A percentile compares a stretch with the other conserved stretches of the same genome.
phyloP scores from a whole-genome alignment of 805 yeast genomes.

The Saccharomyces mikatae region DNA sequence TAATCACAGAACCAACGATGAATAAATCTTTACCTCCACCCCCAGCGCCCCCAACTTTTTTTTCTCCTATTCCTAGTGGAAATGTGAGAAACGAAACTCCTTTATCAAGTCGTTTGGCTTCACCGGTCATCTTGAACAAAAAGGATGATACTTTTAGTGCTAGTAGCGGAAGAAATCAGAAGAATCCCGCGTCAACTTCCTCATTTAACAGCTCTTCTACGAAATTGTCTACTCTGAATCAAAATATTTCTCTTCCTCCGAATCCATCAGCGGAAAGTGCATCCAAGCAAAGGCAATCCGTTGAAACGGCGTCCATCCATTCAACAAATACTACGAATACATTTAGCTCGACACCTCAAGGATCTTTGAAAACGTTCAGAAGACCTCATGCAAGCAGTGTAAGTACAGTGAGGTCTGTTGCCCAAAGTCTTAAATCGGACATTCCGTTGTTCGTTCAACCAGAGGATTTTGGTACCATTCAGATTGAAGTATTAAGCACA shows the following conservation, averaged over 20 bases:
- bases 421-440: conserved; percentile 25
- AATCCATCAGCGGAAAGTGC: not conserved
- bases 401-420: conserved; percentile 8
- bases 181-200: conserved; percentile 2
- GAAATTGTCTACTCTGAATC: not conserved
- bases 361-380: not conserved
- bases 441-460: conserved; percentile 51
- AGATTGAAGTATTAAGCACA: conserved; percentile 43
- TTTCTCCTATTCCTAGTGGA: not conserved
- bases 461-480: conserved; percentile 44
- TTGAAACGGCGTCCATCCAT: conserved; percentile 5
- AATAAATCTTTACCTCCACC: conserved; percentile 8
- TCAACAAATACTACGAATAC: conserved; percentile 6
- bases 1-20: not conserved
- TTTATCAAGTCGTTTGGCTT: conserved; percentile 11
- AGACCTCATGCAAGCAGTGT: conserved; percentile 9
- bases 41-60: conserved; percentile 7
- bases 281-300: not conserved
- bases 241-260: not conserved
- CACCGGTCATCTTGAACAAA: conserved; percentile 18
- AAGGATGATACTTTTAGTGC: conserved; percentile 2
- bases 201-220: conserved; percentile 1
- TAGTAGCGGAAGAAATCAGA: not conserved
- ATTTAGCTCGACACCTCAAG: not conserved
- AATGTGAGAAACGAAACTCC: conserved; percentile 5